Conservation (phyloP, 179 eudicot species). For the Heliamphora pulchella region DNA sequence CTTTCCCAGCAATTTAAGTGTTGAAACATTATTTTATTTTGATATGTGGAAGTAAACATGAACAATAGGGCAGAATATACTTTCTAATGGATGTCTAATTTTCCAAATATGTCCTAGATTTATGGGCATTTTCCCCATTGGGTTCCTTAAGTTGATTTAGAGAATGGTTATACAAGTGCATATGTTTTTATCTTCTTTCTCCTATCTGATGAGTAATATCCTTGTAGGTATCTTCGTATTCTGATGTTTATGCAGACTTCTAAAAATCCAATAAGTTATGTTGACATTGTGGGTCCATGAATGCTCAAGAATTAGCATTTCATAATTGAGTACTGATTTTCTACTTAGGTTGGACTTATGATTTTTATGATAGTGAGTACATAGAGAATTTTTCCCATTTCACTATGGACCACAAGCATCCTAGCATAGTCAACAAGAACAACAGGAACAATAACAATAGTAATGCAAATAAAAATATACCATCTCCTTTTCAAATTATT, state of each 20-base stretch:
- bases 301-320: neutral
- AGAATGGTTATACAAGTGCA: neutral
- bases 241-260: neutral
- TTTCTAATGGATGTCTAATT: neutral
- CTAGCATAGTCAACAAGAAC: neutral
- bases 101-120: neutral
- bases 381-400: neutral
- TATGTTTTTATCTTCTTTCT: neutral
- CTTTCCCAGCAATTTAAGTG: neutral
- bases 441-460: neutral
- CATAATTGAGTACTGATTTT: neutral
- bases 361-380: too few species aligned
- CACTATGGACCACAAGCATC: neutral
- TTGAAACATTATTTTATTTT: neutral
- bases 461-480: neutral
- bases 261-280: neutral
- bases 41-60: slow-evolving; percentile 9
- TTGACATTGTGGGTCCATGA: too few species aligned
- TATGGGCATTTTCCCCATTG: neutral
- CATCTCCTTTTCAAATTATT: neutral
- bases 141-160: neutral
- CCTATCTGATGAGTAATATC: neutral
- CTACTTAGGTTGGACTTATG: neutral
- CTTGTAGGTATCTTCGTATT: neutral
- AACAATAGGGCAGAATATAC: neutral